Evolutionary conservation across 805 yeast genomes (phyloP).

Genomic region (Ogataea nonfermentans): DNA sequence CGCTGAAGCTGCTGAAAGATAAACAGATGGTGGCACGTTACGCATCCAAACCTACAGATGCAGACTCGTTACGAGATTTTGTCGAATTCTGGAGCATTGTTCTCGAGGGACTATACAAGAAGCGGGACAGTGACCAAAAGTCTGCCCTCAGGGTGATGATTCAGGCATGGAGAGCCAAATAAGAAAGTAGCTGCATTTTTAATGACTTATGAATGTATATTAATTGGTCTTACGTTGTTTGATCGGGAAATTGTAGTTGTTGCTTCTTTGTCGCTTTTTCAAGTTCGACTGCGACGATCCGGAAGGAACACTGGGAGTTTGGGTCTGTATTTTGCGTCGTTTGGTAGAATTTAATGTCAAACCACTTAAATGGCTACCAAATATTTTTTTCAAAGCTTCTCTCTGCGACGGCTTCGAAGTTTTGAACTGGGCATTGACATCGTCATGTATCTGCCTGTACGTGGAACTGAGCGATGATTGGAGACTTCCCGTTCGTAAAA

Average conservation of each 20-base stretch:
- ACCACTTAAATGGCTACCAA: not conserved
- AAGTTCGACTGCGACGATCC: conserved; percentile 6
- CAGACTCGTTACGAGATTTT: conserved; percentile 38
- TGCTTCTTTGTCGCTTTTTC: conserved; percentile 6
- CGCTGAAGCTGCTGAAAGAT: conserved; percentile 21
- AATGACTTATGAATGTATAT: not conserved
- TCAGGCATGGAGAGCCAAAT: conserved; percentile 17
- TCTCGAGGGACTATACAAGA: conserved; percentile 41
- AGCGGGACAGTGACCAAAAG: conserved; percentile 33
- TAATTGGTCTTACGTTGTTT: conserved; percentile 11
- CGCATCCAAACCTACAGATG: conserved; percentile 29
- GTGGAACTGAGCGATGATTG: conserved; percentile 14
- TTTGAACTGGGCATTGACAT: conserved; percentile 1
- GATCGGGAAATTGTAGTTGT: conserved; percentile 8
- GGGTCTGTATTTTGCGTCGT: not conserved
- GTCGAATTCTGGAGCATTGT: conserved; percentile 52
- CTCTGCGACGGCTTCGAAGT: not conserved
- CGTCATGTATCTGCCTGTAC: conserved; percentile 5
- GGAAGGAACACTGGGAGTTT: not conserved
- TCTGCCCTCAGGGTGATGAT: conserved; percentile 29
- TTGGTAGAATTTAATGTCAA: not conserved
- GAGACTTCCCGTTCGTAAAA: conserved; percentile 19
- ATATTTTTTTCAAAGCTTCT: conserved; percentile 4
- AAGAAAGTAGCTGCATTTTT: not conserved
- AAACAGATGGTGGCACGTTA: conserved; percentile 19